Percentiles rank a stretch among this genome's conserved stretches.
Evolutionary conservation across 805 yeast species (phyloP).

Genomic region (Saccharomycopsis sp.): DNA sequence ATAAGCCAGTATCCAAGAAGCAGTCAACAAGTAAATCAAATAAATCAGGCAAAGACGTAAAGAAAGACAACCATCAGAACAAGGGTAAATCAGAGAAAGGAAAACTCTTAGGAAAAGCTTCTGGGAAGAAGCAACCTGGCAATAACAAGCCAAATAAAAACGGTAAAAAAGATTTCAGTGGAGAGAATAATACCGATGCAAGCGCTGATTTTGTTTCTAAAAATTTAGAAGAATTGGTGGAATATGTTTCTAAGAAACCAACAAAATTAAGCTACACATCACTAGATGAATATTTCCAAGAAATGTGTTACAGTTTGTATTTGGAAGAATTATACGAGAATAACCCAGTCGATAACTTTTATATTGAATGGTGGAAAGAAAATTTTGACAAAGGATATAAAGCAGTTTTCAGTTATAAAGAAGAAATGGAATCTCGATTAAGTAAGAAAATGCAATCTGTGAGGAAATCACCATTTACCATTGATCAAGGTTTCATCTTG

Average conservation of each 20-base stretch:
- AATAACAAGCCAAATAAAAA: neutral
- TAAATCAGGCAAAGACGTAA: neutral
- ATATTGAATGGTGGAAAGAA: slow-evolving; percentile 43
- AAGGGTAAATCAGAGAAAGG: neutral
- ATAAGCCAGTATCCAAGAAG: neutral
- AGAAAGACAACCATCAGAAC: slow-evolving; percentile 1
- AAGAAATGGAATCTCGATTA: slow-evolving; percentile 46
- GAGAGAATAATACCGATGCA: slow-evolving; percentile 1
- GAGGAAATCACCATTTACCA: slow-evolving; percentile 52
- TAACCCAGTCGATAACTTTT: slow-evolving; percentile 40
- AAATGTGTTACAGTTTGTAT: slow-evolving; percentile 54
- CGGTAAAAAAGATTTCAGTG: slow-evolving; percentile 7
- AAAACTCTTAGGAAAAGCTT: neutral
- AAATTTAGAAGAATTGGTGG: slow-evolving; percentile 30
- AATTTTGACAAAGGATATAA: slow-evolving; percentile 3
- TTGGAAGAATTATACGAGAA: slow-evolving; percentile 52
- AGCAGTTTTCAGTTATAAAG: slow-evolving; percentile 36
- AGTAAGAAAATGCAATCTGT: slow-evolving; percentile 35
- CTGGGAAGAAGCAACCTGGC: neutral
- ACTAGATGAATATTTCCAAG: slow-evolving; percentile 46
- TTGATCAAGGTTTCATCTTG: slow-evolving; percentile 53
- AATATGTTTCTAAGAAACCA: slow-evolving; percentile 30
- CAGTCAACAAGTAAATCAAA: neutral
- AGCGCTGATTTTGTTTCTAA: slow-evolving; percentile 28
- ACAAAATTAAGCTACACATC: slow-evolving; percentile 39